phyloP scores from a whole-genome alignment of 805 yeast species.

The Citeromyces nyonsensis region DNA sequence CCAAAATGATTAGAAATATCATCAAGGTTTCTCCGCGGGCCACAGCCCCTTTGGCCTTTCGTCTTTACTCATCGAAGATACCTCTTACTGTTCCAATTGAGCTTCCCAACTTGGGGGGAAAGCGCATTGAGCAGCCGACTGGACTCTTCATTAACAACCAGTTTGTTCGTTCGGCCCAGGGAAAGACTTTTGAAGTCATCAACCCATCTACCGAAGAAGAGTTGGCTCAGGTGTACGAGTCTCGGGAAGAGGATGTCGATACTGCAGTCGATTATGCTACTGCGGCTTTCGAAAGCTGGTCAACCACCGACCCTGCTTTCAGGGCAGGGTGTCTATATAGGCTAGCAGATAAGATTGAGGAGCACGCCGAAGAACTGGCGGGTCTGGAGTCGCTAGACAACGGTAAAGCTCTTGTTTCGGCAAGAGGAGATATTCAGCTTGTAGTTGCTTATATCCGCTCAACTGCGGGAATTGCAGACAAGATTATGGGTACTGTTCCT shows the following conservation, averaged over 20 bases:
- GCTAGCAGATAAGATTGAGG: constrained; percentile 31
- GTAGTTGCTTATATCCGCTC: constrained; percentile 41
- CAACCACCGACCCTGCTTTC: constrained; percentile 23
- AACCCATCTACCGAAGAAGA: constrained; percentile 63
- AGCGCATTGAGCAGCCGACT: constrained; percentile 26
- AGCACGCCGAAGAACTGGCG: constrained; percentile 32
- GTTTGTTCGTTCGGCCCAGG: constrained; percentile 36
- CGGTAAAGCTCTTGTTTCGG: constrained; percentile 38
- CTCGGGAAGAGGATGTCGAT: constrained; percentile 66
- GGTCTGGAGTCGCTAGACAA: constrained; percentile 43
- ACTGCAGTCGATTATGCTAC: constrained; percentile 77
- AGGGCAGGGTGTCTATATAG: constrained; percentile 29
- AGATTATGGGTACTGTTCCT: constrained; percentile 46
- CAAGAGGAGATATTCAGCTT: constrained; percentile 43
- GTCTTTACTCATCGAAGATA: constrained; percentile 10
- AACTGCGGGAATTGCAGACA: constrained; percentile 66
- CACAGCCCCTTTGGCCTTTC: constrained; percentile 3
- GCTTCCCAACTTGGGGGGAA: constrained; percentile 43
- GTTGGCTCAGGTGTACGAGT: constrained; percentile 58
- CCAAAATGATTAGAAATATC: too few relatives aligned
- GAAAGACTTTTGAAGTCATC: constrained; percentile 46
- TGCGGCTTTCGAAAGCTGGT: constrained; percentile 54
- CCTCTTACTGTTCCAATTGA: constrained; percentile 31
- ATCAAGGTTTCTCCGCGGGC: too few relatives aligned
- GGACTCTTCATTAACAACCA: constrained; percentile 55